Evolutionary conservation across 257 asterid species (phyloP).

Genomic region (Leptodermis oblonga): DNA sequence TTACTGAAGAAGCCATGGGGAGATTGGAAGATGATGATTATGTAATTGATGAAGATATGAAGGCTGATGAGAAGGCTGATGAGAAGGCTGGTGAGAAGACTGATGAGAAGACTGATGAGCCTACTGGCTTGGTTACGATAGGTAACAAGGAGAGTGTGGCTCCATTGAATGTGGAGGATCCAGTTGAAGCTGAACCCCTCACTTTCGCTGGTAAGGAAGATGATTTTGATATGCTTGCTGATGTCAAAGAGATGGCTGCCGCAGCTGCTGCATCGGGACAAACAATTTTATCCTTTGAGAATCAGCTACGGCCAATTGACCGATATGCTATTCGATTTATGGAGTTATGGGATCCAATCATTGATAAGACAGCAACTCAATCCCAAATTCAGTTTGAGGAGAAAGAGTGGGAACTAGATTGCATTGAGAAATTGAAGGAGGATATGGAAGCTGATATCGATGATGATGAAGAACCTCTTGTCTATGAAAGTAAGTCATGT

Average conservation of each 20-base stretch:
- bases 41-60: conserved; percentile 77
- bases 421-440: conserved; percentile 92
- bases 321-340: conserved; percentile 82
- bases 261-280: conserved; percentile 97
- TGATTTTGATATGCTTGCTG: conserved; percentile 89
- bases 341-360: conserved; percentile 93
- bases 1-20: conserved; percentile 85
- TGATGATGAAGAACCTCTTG: conserved; percentile 97
- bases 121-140: conserved; percentile 29
- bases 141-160: conserved; percentile 37
- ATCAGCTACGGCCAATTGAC: conserved; percentile 92
- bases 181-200: conserved; percentile 47
- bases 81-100: conserved; percentile 53
- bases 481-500: conserved; percentile 77
- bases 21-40: conserved; percentile 90
- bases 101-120: conserved; percentile 48
- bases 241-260: conserved; percentile 96
- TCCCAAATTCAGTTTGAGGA: conserved; percentile 61
- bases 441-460: conserved; percentile 99
- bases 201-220: conserved; percentile 61
- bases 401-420: conserved; percentile 96
- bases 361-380: conserved; percentile 65
- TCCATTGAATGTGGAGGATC: conserved; percentile 29
- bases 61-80: conserved; percentile 61
- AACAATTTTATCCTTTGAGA: conserved; percentile 72